phyloP scores from a whole-genome alignment of 2,329 filamentous ascomycete species.

The Botrytis byssoidea region DNA sequence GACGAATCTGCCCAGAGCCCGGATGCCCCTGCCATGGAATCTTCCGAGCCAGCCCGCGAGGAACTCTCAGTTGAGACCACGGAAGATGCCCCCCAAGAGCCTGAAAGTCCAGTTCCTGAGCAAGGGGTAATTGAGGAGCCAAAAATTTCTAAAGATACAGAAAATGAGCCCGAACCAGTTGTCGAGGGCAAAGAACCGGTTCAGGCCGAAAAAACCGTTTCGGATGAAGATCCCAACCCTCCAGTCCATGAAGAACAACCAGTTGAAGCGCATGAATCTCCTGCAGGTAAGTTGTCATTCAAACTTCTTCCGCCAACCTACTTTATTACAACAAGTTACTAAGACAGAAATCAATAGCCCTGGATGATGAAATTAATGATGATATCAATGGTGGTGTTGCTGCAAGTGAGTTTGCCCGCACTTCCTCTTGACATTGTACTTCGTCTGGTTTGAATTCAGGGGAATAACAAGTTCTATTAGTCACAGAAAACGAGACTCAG shows the following conservation, averaged over 20 bases:
- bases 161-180: neutral
- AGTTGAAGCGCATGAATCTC: neutral
- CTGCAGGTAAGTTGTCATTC: neutral
- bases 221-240: neutral
- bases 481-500: neutral
- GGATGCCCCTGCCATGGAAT: neutral
- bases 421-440: neutral
- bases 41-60: neutral
- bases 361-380: neutral
- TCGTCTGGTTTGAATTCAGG: neutral
- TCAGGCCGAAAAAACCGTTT: neutral
- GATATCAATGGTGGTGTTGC: neutral
- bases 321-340: neutral
- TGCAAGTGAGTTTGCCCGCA: neutral
- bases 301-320: neutral
- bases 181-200: neutral
- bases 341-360: neutral
- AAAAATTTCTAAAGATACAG: neutral
- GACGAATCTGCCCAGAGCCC: neutral
- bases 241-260: neutral
- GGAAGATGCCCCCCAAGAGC: neutral
- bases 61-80: neutral
- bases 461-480: neutral
- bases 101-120: neutral
- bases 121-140: neutral